These are phyloP conservation scores for Colletotrichum camelliae DNA, from an alignment of 2,329 filamentous ascomycete genomes.

Conservation along the genomic window DNA sequence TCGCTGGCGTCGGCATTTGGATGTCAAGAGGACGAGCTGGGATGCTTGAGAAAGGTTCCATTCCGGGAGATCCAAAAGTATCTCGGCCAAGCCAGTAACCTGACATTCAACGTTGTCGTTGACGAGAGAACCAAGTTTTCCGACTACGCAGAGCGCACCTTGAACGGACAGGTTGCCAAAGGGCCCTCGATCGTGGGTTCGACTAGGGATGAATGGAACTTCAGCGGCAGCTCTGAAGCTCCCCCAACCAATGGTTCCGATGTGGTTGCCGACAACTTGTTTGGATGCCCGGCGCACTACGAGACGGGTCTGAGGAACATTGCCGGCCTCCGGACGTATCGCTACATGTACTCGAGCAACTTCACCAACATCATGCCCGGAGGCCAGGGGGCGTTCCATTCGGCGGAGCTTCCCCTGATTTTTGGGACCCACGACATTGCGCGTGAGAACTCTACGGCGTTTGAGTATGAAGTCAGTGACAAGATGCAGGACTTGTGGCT, in stretches of 20 bases:
- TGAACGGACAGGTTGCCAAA: background rate
- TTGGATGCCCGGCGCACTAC: background rate
- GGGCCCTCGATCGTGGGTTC: background rate
- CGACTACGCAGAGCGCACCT: background rate
- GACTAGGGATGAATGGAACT: background rate
- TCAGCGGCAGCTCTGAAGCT: background rate
- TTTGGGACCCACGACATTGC: constrained; percentile 32
- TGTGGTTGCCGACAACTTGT: background rate
- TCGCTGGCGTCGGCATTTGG: background rate
- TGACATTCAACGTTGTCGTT: background rate
- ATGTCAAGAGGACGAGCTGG: background rate
- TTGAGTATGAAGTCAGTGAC: background rate
- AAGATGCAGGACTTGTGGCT: constrained; percentile 3
- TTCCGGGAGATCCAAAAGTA: background rate
- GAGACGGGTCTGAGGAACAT: background rate
- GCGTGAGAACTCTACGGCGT: background rate
- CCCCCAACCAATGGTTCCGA: background rate
- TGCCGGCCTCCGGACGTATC: background rate
- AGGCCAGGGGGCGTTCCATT: constrained; percentile 29
- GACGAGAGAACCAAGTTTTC: constrained; percentile 1
- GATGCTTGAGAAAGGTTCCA: background rate
- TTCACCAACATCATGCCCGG: constrained; percentile 8
- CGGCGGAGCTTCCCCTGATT: constrained; percentile 33
- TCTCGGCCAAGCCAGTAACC: background rate
- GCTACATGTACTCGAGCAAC: constrained; percentile 6